These are phyloP conservation scores for Ascochyta rabiei DNA, from an alignment of 2,329 filamentous ascomycete genomes.

Conservation along the genomic window DNA sequence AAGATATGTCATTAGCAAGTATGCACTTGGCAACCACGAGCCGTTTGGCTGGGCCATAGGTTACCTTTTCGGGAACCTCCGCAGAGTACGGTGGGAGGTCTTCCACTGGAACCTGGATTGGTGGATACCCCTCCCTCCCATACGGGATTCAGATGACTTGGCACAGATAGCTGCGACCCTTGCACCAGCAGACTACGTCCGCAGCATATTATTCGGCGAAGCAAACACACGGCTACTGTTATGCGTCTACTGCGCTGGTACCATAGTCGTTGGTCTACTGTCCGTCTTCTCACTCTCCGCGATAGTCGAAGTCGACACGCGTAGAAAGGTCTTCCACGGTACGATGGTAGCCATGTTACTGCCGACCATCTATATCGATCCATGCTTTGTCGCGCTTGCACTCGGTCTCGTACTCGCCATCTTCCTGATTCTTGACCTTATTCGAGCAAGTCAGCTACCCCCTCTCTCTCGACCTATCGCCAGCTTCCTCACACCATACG, in stretches of 20 bases:
- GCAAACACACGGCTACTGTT: conserved; percentile 83
- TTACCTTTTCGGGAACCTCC: conserved; percentile 83
- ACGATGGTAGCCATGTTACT: conserved; percentile 98
- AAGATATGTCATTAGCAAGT: conserved; percentile 68
- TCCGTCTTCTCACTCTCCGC: conserved; percentile 76
- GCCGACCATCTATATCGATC: conserved; percentile 84
- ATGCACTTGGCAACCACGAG: conserved; percentile 74
- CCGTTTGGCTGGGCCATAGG: conserved; percentile 91
- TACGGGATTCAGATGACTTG: conserved; percentile 31
- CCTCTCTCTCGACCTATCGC: conserved; percentile 87
- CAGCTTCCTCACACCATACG: conserved; percentile 87
- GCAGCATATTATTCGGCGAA: conserved; percentile 69
- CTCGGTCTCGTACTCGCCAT: conserved; percentile 79
- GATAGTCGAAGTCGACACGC: conserved; percentile 89
- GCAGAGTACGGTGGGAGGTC: conserved; percentile 73
- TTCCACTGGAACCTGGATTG: conserved; percentile 69
- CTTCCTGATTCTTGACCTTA: conserved; percentile 86
- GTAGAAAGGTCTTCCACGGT: conserved; percentile 96
- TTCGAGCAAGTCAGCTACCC: conserved; percentile 88
- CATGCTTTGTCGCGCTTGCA: conserved; percentile 79
- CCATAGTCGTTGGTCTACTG: conserved; percentile 73
- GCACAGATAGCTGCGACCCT: conserved; percentile 15
- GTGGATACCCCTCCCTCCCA: conserved; percentile 76
- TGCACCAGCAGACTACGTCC: conserved; percentile 64
- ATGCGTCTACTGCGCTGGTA: conserved; percentile 72